These are phyloP conservation scores for Mucor indicus DNA, from an alignment of 371 early-diverging fungal species.

Conservation along the genomic window DNA sequence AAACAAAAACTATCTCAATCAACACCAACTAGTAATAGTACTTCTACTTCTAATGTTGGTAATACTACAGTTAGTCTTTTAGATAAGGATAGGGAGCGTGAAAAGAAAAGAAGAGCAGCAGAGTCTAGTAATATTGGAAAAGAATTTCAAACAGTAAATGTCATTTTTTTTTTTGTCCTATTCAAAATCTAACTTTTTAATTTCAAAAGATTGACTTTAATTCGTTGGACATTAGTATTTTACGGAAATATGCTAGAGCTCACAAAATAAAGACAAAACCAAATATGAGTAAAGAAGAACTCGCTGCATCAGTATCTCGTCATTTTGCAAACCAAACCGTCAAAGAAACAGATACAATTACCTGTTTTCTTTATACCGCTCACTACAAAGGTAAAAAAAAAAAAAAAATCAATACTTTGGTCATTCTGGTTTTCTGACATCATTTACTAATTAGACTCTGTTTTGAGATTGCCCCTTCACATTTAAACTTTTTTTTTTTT, in stretches of 20 bases:
- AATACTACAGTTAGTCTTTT: slow-evolving; percentile 9
- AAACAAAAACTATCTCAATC: slow-evolving; percentile 31
- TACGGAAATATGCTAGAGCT: slow-evolving; percentile 46
- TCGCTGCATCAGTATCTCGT: slow-evolving; percentile 44
- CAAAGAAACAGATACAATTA: slow-evolving; percentile 47
- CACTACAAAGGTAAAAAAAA: slow-evolving; percentile 40
- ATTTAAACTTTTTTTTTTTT: too few species aligned
- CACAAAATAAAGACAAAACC: slow-evolving; percentile 37
- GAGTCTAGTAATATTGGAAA: slow-evolving; percentile 45
- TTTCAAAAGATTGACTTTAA: slow-evolving; percentile 43
- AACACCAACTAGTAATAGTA: slow-evolving; percentile 17
- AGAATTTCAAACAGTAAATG: slow-evolving; percentile 46
- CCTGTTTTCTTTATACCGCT: slow-evolving; percentile 47
- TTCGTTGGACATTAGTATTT: slow-evolving; percentile 33
- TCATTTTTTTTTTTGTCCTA: neutral
- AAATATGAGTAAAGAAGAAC: slow-evolving; percentile 39
- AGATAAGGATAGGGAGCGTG: slow-evolving; percentile 41
- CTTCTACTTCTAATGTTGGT: too few species aligned
- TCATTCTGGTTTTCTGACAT: neutral
- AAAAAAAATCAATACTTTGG: neutral
- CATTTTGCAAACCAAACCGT: slow-evolving; percentile 50
- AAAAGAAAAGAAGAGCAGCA: slow-evolving; percentile 35
- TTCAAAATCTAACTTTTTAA: neutral
- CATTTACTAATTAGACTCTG: slow-evolving; percentile 22
- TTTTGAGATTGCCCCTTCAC: slow-evolving; percentile 31